These are phyloP conservation scores for Fusarium secorum DNA, from an alignment of 2,329 filamentous ascomycete species.

Conservation along the genomic window DNA sequence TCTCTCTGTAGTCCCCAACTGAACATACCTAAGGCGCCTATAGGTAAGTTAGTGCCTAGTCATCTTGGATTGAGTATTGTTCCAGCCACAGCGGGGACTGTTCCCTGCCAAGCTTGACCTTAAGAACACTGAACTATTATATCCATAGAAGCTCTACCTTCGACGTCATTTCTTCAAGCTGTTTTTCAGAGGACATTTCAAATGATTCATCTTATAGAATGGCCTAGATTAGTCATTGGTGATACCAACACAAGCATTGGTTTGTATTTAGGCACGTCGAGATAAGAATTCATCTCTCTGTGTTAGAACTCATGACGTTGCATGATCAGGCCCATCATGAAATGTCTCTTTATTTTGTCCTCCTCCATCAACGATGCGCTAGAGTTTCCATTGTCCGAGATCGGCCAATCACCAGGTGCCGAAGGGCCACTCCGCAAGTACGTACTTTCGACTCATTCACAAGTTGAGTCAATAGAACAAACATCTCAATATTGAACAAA, in stretches of 20 bases:
- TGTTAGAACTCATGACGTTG: not conserved
- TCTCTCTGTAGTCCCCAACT: not conserved
- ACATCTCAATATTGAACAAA: conserved; percentile 25
- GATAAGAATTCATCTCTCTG: not conserved
- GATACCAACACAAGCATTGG: not conserved
- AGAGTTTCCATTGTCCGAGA: conserved; percentile 21
- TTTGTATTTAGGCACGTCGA: not conserved
- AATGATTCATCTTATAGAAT: not conserved
- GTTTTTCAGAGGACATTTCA: not conserved
- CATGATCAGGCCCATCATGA: not conserved
- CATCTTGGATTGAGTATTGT: not conserved
- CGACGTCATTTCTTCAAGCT: conserved; percentile 12
- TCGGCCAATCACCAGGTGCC: conserved; percentile 36
- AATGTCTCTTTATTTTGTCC: conserved; percentile 18
- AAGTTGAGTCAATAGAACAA: conserved; percentile 39
- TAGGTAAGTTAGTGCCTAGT: not conserved
- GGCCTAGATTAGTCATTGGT: not conserved
- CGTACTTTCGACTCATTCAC: conserved; percentile 25
- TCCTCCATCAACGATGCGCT: not conserved
- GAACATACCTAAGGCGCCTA: not conserved
- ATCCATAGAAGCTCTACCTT: not conserved
- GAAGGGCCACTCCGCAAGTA: conserved; percentile 31
- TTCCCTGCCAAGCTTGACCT: not conserved
- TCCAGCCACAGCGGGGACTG: conserved; percentile 12
- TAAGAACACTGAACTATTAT: not conserved